Evolutionary conservation across 116 monocot species (phyloP).

Genomic region (Phalaenopsis hybrid): DNA sequence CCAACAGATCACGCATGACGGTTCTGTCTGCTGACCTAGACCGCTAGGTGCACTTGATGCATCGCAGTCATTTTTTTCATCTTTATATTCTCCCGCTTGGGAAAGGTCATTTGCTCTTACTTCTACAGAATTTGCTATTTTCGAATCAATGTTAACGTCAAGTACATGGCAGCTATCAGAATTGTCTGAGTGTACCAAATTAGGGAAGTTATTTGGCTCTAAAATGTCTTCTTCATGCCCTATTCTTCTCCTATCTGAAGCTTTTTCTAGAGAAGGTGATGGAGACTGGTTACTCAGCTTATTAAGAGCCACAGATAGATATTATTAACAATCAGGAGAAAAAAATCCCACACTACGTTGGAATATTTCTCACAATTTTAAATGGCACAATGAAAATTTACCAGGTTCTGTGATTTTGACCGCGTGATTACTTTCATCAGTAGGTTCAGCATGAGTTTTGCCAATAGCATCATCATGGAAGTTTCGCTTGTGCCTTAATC

Average conservation of each 20-base stretch:
- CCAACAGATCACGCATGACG: constrained; percentile 92
- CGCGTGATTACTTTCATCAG: constrained; percentile 27
- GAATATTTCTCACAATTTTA: constrained; percentile 9
- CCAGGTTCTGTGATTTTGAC: constrained; percentile 23
- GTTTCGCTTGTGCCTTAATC: constrained; percentile 24
- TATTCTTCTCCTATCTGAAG: constrained; percentile 8
- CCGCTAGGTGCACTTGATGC: constrained; percentile 6
- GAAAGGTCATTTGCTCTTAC: constrained; percentile 6
- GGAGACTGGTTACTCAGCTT: constrained; percentile 4
- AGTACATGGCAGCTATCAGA: not conserved
- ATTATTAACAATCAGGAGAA: constrained; percentile 3
- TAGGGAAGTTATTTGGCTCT: not conserved
- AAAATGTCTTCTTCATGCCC: constrained; percentile 3
- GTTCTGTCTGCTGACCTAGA: constrained; percentile 22
- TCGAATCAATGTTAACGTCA: not conserved
- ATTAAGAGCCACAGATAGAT: constrained; percentile 3
- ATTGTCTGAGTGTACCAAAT: not conserved
- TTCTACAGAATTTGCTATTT: constrained; percentile 6
- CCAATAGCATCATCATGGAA: constrained; percentile 10
- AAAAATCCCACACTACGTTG: not conserved
- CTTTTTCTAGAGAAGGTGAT: constrained; percentile 13
- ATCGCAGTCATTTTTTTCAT: constrained; percentile 17
- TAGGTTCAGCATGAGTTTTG: constrained; percentile 11
- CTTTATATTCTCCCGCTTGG: constrained; percentile 13
- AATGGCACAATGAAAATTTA: constrained; percentile 12